A percentile compares a stretch with the other conserved stretches of the same genome.
Evolutionary conservation across 805 yeast species (phyloP).

Genomic region (Myxozyma neotropica): DNA sequence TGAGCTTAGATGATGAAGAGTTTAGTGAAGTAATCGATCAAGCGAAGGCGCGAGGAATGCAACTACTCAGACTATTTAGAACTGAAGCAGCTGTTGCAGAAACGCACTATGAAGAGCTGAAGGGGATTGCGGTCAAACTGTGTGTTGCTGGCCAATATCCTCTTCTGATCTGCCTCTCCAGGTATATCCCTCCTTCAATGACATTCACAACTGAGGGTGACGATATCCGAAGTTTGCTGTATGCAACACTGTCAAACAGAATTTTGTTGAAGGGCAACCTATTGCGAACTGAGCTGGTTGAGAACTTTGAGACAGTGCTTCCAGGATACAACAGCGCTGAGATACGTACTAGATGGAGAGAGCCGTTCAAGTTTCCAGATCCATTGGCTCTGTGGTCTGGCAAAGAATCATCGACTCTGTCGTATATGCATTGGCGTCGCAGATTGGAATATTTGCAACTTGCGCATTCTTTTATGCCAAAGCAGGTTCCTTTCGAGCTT

Average conservation of each 20-base stretch:
- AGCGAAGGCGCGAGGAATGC: not conserved
- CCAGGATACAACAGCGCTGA: not conserved
- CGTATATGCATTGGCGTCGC: slow-evolving; percentile 39
- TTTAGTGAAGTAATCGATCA: not conserved
- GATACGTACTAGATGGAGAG: not conserved
- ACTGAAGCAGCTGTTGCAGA: not conserved
- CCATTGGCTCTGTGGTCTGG: not conserved
- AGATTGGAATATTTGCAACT: slow-evolving; percentile 38
- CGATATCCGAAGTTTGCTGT: slow-evolving; percentile 9
- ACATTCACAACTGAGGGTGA: slow-evolving; percentile 11
- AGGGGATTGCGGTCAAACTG: not conserved
- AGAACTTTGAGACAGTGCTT: not conserved
- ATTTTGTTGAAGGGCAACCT: not conserved
- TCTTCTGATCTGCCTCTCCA: not conserved
- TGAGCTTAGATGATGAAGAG: not conserved
- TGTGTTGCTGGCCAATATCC: slow-evolving; percentile 10
- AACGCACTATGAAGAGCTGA: not conserved
- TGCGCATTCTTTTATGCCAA: slow-evolving; percentile 34
- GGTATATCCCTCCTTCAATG: not conserved
- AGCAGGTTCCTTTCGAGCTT: slow-evolving; percentile 34
- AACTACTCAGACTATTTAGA: not conserved
- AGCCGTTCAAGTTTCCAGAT: not conserved
- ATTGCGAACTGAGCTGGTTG: not conserved
- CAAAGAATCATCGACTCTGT: slow-evolving; percentile 16
- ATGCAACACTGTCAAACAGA: slow-evolving; percentile 14